phyloP scores from a whole-genome alignment of 1,284 basidiomycete species.

The Leccinum ponderosum region DNA sequence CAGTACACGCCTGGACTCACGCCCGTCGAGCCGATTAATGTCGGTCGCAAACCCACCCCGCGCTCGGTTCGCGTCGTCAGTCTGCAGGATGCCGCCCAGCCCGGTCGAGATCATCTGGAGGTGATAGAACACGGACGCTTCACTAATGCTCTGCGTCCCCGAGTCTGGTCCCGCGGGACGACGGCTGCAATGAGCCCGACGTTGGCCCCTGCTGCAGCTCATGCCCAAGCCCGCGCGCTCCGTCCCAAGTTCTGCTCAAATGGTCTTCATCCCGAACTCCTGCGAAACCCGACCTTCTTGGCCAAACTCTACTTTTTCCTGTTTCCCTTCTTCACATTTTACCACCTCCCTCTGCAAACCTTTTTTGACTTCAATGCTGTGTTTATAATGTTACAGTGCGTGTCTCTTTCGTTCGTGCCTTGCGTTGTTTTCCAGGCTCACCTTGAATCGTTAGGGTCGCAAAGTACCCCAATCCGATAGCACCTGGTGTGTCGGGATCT shows the following conservation, averaged over 20 bases:
- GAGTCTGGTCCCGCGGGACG: conserved; percentile 64
- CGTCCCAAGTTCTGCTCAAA: conserved; percentile 65
- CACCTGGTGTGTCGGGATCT: conserved; percentile 65
- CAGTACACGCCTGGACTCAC: conserved; percentile 40
- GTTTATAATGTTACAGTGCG: conserved; percentile 76
- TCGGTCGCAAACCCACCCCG: conserved; percentile 72
- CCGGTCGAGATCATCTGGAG: conserved; percentile 41
- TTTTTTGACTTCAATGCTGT: conserved; percentile 83
- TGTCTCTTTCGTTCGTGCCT: conserved; percentile 23
- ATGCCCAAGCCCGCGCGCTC: conserved; percentile 37
- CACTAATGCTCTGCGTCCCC: conserved; percentile 33
- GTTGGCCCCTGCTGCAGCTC: conserved; percentile 41
- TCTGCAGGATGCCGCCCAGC: conserved; percentile 49
- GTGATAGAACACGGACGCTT: conserved; percentile 54
- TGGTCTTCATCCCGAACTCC: conserved; percentile 62
- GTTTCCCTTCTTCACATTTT: conserved; percentile 67
- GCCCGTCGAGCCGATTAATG: conserved; percentile 44
- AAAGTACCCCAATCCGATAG: conserved; percentile 65
- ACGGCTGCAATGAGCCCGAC: conserved; percentile 49
- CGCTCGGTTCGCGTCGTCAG: conserved; percentile 78
- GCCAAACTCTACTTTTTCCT: conserved; percentile 64
- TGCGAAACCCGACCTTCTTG: conserved; percentile 57
- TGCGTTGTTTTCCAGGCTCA: conserved; percentile 13
- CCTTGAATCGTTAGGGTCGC: conserved; percentile 50
- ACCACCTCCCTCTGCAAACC: conserved; percentile 70